Base-by-base conservation (phyloP, 164 flowering plant species). In the Hamamelis virginiana region DNA sequence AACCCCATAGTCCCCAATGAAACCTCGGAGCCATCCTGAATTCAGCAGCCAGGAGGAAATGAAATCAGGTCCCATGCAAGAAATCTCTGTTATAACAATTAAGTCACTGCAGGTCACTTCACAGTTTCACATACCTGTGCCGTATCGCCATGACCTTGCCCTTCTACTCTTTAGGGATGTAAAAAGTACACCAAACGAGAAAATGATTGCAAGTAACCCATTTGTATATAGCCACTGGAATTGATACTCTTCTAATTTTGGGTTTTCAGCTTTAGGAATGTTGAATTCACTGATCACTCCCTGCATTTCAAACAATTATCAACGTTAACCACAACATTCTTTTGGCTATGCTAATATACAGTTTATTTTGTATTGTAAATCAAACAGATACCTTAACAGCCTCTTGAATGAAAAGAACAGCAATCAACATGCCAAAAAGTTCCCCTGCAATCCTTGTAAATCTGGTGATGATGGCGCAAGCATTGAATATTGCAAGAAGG, bases 101-200 rank as follows among this genome's bases (percentile, higher is more conserved):
- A 62, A 45, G 38, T 26, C 53, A 43, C 69, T 47, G 27, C 14
- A 62, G 22, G 12, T 18, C 16, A 67, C 4, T 33, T 2, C 41
- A n/a, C n/a, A n/a, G n/a, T n/a, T 46, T 64, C 19, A 74, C 66
- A 25, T 65, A 82, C 90, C 85, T 64, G 84, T 80, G 47, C 88
- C 88, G 75, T 86, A 88, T 27, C 74, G 66, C 88, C 92, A 88
- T 38, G 86, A 76, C 46, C 88, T 82, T 50, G 92, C 92, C 16
- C 52, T 67, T 71, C 88, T 78, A 78, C 87, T 88, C 63, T 79
- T 81, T 9, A 84, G 38, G 45, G 86, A 75, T n/a, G 85, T 84
- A 59, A 52, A 74, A 27, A 86, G 75, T 5, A 88, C 51, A 23
- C 90, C 92, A 47, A 81, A 78, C 15, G 85, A 62, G 58, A 86